These are phyloP conservation scores for Fusarium sp. DNA, from an alignment of 2,329 filamentous ascomycete genomes.

Conservation along the genomic window DNA sequence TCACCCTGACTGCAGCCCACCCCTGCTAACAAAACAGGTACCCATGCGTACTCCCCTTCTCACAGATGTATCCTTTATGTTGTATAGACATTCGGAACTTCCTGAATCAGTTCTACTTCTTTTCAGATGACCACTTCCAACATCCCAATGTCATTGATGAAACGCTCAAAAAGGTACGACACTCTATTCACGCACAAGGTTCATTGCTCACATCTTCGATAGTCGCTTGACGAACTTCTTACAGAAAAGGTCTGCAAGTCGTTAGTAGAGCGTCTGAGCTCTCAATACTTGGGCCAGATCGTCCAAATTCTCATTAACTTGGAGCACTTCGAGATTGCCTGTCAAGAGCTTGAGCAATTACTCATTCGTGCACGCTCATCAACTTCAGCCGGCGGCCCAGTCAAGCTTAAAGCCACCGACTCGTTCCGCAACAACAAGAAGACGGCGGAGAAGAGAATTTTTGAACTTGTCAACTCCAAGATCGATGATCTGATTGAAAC, in stretches of 20 bases:
- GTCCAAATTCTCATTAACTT: conserved; percentile 98
- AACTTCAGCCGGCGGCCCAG: conserved; percentile 79
- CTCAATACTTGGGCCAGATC: conserved; percentile 96
- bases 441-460: conserved; percentile 95
- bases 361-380: conserved; percentile 87
- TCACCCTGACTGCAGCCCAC: not conserved
- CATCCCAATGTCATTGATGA: conserved; percentile 91
- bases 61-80: conserved; percentile 98
- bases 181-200: fast-evolving
- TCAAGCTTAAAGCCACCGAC: conserved; percentile 83
- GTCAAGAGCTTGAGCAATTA: conserved; percentile 86
- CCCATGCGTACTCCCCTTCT: conserved; percentile 95
- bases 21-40: conserved; percentile 64
- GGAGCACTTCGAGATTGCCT: conserved; percentile 95
- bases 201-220: not conserved
- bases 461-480: conserved; percentile 98
- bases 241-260: conserved; percentile 91
- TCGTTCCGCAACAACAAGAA: conserved; percentile 92
- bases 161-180: conserved; percentile 76
- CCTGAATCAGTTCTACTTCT: conserved; percentile 97
- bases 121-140: conserved; percentile 95
- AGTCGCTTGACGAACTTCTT: conserved; percentile 95
- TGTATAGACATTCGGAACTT: conserved; percentile 99
- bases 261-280: conserved; percentile 85
- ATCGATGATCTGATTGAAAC: conserved; percentile 98